Conservation (phyloP, 805 yeast species). For the Saccharomyces paradoxus region DNA sequence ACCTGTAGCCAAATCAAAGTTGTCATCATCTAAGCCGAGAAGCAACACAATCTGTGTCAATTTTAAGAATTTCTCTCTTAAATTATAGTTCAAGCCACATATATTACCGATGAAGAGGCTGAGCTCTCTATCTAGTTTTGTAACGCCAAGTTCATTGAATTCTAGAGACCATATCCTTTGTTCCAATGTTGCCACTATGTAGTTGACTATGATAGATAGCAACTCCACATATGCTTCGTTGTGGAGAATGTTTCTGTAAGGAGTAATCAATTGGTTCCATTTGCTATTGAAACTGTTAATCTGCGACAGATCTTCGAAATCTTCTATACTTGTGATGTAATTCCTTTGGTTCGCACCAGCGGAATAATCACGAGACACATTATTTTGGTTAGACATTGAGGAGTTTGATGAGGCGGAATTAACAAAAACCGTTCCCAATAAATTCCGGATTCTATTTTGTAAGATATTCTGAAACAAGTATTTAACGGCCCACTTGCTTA, state of each 20-base stretch:
- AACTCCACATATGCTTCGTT: conserved; percentile 42
- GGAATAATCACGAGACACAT: conserved; percentile 9
- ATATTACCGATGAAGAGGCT: conserved; percentile 65
- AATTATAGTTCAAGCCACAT: conserved; percentile 61
- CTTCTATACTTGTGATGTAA: conserved; percentile 25
- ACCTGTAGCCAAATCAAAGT: conserved; percentile 28
- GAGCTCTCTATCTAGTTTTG: conserved; percentile 75
- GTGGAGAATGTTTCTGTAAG: conserved; percentile 54
- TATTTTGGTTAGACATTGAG: conserved; percentile 18
- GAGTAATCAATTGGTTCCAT: conserved; percentile 60
- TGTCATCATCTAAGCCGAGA: conserved; percentile 72
- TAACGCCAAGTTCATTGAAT: conserved; percentile 75
- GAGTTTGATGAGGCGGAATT: background rate
- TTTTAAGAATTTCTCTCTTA: conserved; percentile 70
- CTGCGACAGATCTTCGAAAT: conserved; percentile 31
- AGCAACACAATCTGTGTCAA: conserved; percentile 79
- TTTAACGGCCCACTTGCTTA: conserved; percentile 34
- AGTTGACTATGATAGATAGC: conserved; percentile 43
- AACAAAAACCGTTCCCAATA: conserved; percentile 21
- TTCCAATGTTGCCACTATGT: conserved; percentile 53
- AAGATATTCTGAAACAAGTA: conserved; percentile 35
- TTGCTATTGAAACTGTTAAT: conserved; percentile 46
- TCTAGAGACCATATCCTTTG: conserved; percentile 58
- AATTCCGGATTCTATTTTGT: conserved; percentile 32
- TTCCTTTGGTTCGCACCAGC: conserved; percentile 9